phyloP scores from a whole-genome alignment of 306 rosid genomes.

The Begonia masoniana region DNA sequence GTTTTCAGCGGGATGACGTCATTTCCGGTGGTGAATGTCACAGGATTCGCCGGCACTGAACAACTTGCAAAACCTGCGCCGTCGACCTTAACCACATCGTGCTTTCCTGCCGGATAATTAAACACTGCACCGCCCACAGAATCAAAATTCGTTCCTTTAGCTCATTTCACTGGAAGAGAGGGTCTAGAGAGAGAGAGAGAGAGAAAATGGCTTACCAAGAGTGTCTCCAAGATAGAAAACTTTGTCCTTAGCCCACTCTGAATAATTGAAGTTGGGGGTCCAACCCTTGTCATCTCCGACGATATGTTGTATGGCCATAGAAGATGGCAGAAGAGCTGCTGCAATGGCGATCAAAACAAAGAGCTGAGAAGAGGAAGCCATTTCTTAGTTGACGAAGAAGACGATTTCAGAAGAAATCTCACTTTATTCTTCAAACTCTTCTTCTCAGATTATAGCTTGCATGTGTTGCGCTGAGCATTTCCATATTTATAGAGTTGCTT shows the following conservation, averaged over 20 bases:
- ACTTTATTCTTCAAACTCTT: background rate
- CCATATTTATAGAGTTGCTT: background rate
- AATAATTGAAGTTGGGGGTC: conserved; percentile 24
- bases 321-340: conserved; percentile 15
- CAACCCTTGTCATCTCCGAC: conserved; percentile 35
- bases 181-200: background rate
- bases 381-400: background rate
- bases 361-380: background rate
- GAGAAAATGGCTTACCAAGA: conserved; percentile 17
- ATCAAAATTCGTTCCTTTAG: too few species aligned
- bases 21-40: conserved; percentile 16
- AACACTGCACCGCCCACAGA: conserved; percentile 17
- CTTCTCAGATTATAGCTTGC: too few species aligned
- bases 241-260: conserved; percentile 30
- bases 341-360: conserved; percentile 10
- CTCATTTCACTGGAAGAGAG: too few species aligned
- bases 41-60: conserved; percentile 1
- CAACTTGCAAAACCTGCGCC: conserved; percentile 24
- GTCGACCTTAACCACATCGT: conserved; percentile 30
- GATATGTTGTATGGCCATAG: conserved; percentile 16
- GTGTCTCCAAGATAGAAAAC: conserved; percentile 31
- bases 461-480: background rate
- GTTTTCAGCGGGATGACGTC: conserved; percentile 21
- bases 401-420: background rate
- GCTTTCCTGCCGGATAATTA: conserved; percentile 17